These are phyloP conservation scores for Stentor coeruleus DNA, from an alignment of 73 alveolate species.

Conservation along the genomic window DNA sequence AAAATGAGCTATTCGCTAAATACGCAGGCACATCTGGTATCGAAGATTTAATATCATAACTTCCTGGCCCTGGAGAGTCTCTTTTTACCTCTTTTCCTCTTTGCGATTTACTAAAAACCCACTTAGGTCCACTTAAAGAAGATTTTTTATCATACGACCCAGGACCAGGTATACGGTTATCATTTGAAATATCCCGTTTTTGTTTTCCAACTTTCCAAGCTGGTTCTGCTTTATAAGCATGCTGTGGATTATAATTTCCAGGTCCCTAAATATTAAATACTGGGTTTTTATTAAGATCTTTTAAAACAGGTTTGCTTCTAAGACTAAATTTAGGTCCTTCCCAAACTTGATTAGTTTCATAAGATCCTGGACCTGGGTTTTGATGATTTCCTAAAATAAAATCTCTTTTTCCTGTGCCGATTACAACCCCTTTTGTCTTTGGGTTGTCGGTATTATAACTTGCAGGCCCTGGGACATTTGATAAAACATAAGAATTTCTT, in stretches of 20 bases:
- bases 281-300: background rate
- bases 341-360: background rate
- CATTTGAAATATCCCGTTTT: background rate
- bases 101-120: background rate
- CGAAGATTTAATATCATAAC: background rate
- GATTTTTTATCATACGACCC: background rate
- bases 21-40: background rate
- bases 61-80: background rate
- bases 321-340: background rate
- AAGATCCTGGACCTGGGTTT: slow-evolving; percentile 21
- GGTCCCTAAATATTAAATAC: slow-evolving; percentile 18
- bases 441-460: background rate
- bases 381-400: background rate
- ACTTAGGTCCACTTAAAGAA: background rate
- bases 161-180: background rate
- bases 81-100: too few relatives aligned
- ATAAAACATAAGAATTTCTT: background rate
- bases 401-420: background rate
- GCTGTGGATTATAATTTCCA: slow-evolving; percentile 16
- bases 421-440: background rate
- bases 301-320: background rate
- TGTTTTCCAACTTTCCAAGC: slow-evolving; percentile 6
- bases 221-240: background rate
- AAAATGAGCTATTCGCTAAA: too few relatives aligned
- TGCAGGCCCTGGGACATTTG: slow-evolving; percentile 17